Base-by-base conservation (phyloP, 192 early-diverging fungal species). In the Tieghemiomyces parasiticus region DNA sequence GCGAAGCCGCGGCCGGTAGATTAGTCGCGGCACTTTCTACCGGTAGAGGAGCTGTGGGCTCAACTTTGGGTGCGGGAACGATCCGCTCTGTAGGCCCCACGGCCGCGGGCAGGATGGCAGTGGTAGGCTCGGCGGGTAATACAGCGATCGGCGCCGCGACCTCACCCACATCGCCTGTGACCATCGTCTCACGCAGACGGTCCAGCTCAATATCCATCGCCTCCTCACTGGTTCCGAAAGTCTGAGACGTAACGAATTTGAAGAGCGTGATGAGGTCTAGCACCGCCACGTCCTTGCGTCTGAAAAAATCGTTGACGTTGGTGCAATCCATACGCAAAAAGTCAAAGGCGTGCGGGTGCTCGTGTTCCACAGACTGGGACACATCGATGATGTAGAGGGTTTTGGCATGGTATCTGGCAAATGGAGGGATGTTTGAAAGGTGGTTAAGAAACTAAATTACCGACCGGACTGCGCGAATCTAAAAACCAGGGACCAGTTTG, bases 301-400 rank as follows among this genome's bases (percentile, higher is more conserved):
- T 70, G 74, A 98, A 96, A 68, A 84, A 98, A 60, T 95, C 95
- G 24, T 85, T 84, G 10, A 96, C 83, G 67, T 98, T 98, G 49
- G 82, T 77, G 63, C 86, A 84, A 73, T 98, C 95, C 72, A 95
- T 94, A 20, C 95, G 80, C 60, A 98, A 73, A 66, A 98, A 98
- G 64, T 94, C 93, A 45, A 95, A 78, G 13, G 95, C 91, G 63
- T 92, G 87, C 33, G 95, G 95, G 64, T 98, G 95, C 60, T 98
- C 93, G 65, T 98, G 95, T 64, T 98, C 95, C 14, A 98, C 93
- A 1, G 93, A 95, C 71, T 96, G 95, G 6, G 95, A 98, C 10
- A 98, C 95, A 67, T 98, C 95, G 61, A 98, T 98, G 47, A 95
- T 87, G 56, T 92, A 93, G 26, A 97, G 70, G 20, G 67, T 74